phyloP scores from a whole-genome alignment of 1,284 basidiomycete species.

The Apiotrichum siamense region DNA sequence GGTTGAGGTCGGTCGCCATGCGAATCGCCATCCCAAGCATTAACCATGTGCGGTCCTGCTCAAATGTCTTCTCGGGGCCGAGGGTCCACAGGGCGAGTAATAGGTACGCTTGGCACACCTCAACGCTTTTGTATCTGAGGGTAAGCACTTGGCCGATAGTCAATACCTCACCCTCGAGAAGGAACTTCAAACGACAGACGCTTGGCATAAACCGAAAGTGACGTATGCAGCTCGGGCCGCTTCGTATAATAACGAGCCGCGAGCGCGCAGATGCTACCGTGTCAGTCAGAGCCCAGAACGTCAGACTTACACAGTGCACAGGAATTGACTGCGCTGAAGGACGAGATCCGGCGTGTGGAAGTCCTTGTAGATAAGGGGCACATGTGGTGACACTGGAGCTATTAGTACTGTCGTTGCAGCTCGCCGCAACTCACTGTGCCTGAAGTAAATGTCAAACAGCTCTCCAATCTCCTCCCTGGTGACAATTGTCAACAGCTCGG shows the following conservation, averaged over 20 bases:
- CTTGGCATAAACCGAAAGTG: conserved; percentile 74
- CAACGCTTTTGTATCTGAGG: conserved; percentile 75
- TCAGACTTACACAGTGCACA: conserved; percentile 75
- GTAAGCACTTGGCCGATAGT: neutral
- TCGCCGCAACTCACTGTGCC: conserved; percentile 26
- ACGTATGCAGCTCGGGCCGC: conserved; percentile 74
- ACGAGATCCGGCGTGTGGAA: conserved; percentile 90
- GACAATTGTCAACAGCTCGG: conserved; percentile 81
- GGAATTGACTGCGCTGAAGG: conserved; percentile 83
- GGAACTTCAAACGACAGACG: conserved; percentile 83
- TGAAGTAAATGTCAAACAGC: conserved; percentile 80
- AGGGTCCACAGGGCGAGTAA: conserved; percentile 76
- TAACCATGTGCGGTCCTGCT: conserved; percentile 94
- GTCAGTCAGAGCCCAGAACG: neutral
- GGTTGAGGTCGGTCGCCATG: conserved; percentile 92
- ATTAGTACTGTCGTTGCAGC: neutral
- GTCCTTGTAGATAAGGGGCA: conserved; percentile 63
- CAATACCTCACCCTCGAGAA: conserved; percentile 50
- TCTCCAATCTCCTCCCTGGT: conserved; percentile 76
- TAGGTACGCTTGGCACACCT: conserved; percentile 87
- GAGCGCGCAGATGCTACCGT: conserved; percentile 66
- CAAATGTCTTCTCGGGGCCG: conserved; percentile 87
- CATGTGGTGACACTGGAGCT: conserved; percentile 36
- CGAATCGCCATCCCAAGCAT: conserved; percentile 62
- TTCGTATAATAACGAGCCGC: conserved; percentile 82